Percentiles rank a stretch among this genome's conserved stretches.
Evolutionary conservation across 2,329 filamentous ascomycete species (phyloP).

Genomic region (Colletotrichum graminicola): DNA sequence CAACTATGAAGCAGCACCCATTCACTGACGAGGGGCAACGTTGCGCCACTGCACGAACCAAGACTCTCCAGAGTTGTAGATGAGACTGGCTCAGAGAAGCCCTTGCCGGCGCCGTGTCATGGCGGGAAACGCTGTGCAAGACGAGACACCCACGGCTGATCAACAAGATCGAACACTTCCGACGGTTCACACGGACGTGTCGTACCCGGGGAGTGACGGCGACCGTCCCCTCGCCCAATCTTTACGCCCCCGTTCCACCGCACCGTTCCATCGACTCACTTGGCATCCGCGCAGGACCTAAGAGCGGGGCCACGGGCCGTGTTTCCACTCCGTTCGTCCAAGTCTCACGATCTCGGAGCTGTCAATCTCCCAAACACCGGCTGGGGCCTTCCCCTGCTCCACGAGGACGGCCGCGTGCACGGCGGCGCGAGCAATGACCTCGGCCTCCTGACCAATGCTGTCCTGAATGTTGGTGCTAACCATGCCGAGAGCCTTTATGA

Average conservation of each 20-base stretch:
- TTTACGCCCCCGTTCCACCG: not conserved
- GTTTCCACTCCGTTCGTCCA: constrained; percentile 70
- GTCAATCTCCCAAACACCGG: constrained; percentile 72
- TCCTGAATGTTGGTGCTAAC: constrained; percentile 71
- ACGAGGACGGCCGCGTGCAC: constrained; percentile 71
- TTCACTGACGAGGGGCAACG: not conserved
- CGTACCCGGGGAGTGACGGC: constrained; percentile 24
- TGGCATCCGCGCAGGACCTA: not conserved
- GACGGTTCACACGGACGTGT: not conserved
- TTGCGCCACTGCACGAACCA: constrained; percentile 22
- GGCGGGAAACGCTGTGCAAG: not conserved
- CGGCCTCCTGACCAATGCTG: constrained; percentile 77
- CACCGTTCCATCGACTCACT: constrained; percentile 9
- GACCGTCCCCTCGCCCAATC: not conserved
- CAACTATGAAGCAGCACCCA: constrained; percentile 1
- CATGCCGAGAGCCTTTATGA: constrained; percentile 68
- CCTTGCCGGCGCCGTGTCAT: constrained; percentile 10
- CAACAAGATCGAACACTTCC: not conserved
- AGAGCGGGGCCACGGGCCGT: constrained; percentile 45
- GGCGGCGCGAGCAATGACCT: constrained; percentile 77
- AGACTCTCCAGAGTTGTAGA: not conserved
- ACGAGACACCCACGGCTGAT: not conserved
- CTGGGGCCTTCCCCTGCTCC: constrained; percentile 68
- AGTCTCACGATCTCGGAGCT: constrained; percentile 74
- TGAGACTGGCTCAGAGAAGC: constrained; percentile 14